Base-by-base conservation (phyloP, 495 filamentous ascomycete species). In the Penicillium riverlandense region DNA sequence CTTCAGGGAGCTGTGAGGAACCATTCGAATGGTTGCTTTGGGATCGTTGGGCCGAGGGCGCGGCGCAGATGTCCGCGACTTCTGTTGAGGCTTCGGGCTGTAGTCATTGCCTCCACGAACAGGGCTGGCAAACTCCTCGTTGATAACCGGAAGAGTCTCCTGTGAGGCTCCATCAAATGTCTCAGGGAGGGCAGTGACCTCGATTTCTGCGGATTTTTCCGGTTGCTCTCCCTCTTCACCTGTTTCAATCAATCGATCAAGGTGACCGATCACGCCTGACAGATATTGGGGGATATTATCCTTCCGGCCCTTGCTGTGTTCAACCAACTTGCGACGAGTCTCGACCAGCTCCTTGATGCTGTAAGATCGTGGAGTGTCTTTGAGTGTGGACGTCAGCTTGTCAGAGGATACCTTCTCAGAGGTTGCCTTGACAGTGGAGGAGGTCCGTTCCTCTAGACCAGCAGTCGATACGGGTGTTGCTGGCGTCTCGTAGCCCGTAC, bases 211-310 rank as follows among this genome's bases (percentile, higher is more conserved):
- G 33, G 50, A 12, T 48, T 40, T 32, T 38, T 40, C 8, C 16
- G n/a, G 7, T 12, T 4, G 5, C 40, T 52, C 22, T 8, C 36
- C 31, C 1, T 11, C 30, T 35, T 58, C 38, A 9, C 69, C 68
- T 31, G 76, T 67, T 42, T 77, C 67, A 53, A 83, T 80, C 40
- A 84, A 61, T n/a, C 74, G 65, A 54, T 84, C 80, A 27, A 84
- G 64, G 42, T 83, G 75, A 1, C 69, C 67, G 34, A 86, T 78
- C 3, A 86, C 74, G 29, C 77, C 74, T 13, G 75, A 70, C 27
- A 85, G 59, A 45, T 76, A 76, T 0, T 54, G 65, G 2, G 70
- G 66, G 14, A 70, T 53, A 9, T 64, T 60, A 8, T 68, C 55
- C 6, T 55, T 60, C 12, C 67, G 59, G 30, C 59, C 67, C 10